Evolutionary conservation across 371 early-diverging fungal genomes (phyloP).

Genomic region (Mortierella sp.): DNA sequence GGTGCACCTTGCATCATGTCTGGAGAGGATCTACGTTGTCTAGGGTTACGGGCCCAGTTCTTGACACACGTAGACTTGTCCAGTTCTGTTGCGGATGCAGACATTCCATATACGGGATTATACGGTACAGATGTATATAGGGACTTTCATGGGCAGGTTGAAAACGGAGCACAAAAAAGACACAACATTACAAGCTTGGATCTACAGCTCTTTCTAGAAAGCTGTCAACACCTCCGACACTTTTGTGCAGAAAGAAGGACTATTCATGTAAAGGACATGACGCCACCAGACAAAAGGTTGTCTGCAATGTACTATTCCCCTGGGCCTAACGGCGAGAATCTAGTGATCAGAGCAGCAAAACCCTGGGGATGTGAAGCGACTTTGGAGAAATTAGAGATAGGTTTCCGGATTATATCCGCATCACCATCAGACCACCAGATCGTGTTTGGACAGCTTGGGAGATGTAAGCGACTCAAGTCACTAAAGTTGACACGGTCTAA

Average conservation of each 20-base stretch:
- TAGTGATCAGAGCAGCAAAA: conserved; percentile 5
- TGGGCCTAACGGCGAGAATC: background rate
- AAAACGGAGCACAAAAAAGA: background rate
- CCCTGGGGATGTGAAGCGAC: conserved; percentile 29
- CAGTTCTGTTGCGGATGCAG: background rate
- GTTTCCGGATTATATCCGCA: background rate
- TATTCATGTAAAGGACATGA: conserved; percentile 5
- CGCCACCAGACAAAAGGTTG: background rate
- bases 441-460: conserved; percentile 14
- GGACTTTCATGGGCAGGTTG: background rate
- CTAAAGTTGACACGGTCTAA: background rate
- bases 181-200: conserved; percentile 7
- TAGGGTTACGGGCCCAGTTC: background rate
- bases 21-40: conserved; percentile 14
- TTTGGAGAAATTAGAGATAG: conserved; percentile 8
- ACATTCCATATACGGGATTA: background rate
- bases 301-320: background rate
- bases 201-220: conserved; percentile 16
- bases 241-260: background rate
- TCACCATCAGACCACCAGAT: conserved; percentile 4
- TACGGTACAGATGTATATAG: background rate
- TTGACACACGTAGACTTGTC: conserved; percentile 16
- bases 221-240: background rate
- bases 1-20: background rate
- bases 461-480: conserved; percentile 5